Base-by-base conservation (phyloP, 441 rosid species). In the Aleurites moluccanus region DNA sequence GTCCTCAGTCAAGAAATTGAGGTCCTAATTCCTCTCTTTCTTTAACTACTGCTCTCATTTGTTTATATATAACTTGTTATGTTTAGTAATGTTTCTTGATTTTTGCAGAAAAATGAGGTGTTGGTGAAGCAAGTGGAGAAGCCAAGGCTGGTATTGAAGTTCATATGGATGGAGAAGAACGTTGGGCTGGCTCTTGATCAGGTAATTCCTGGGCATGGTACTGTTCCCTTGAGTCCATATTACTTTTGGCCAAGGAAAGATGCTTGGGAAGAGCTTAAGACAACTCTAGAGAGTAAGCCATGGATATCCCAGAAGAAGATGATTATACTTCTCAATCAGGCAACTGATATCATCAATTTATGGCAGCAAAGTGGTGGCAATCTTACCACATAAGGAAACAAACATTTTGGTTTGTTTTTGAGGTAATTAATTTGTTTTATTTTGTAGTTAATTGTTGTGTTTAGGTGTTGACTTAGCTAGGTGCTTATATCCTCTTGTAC, bases 91-190 rank as follows among this genome's bases (percentile, higher is more conserved):
- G 73, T 56, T 67, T 44, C 27, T 70, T 69, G 52, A 53, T 23
- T 82, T 53, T 78, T 81, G 78, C 82, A 84, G 90, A 84, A 78
- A 69, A 80, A 68, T 66, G 82, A 80, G 77, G 89, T 79, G 75
- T 67, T 47, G 64, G 92, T 86, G 83, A 87, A 88, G 79, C 87
- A 81, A 77, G 73, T 83, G 83, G 85, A 84, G 81, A 91, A 86
- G 70, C 87, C 94, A 28, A 86, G 93, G 79, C 81, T 91, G 77
- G 92, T 94, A 63, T 80, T 94, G 83, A 94, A 94, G 85, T 92
- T 94, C 76, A 85, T 92, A 80, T 92, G 98, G 99, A 92, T 92
- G 99, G 97, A 94, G 88, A 94, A 94, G 90, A 94, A 91, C 88
- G 91, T 94, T 4, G 99, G 97, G 70, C 78, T 94, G 72, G 96